These are phyloP conservation scores for Trichoderma atroviride DNA, from an alignment of 2,329 filamentous ascomycete genomes.

Conservation along the genomic window DNA sequence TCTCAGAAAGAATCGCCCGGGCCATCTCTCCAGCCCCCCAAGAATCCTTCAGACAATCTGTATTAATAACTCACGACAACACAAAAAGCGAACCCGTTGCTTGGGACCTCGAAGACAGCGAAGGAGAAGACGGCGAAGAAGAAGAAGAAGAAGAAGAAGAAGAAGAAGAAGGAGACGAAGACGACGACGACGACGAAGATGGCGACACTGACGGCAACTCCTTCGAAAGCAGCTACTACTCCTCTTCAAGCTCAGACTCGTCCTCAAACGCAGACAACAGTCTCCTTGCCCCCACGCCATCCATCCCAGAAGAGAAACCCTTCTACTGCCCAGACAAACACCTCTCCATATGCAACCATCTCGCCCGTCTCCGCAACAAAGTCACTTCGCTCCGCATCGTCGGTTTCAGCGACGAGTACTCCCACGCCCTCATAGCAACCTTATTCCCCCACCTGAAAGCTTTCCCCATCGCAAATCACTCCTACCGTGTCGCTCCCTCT, in stretches of 20 bases:
- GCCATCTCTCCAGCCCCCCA: slow-evolving; percentile 12
- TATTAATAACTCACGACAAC: not conserved
- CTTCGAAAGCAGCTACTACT: not conserved
- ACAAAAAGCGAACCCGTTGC: not conserved
- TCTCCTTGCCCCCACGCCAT: not conserved
- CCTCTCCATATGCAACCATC: slow-evolving; percentile 38
- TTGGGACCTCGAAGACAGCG: not conserved
- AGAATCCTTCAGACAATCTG: not conserved
- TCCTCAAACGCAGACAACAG: not conserved
- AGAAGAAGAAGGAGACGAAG: not conserved
- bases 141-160: not conserved
- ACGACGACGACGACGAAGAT: not conserved
- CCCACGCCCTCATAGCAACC: slow-evolving; percentile 33
- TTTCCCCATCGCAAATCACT: slow-evolving; percentile 19
- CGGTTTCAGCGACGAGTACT: slow-evolving; percentile 42
- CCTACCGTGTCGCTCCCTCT: slow-evolving; percentile 39
- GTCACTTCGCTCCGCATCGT: slow-evolving; percentile 41
- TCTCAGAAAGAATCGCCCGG: not conserved
- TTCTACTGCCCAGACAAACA: slow-evolving; percentile 39
- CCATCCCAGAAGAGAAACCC: not conserved
- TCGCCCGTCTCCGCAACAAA: slow-evolving; percentile 37
- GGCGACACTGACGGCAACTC: not conserved
- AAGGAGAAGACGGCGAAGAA: not conserved
- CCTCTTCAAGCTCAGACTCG: not conserved
- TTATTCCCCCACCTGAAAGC: slow-evolving; percentile 33